phyloP scores from a whole-genome alignment of 2,329 filamentous ascomycete species.

The Cryphonectria parasitica region DNA sequence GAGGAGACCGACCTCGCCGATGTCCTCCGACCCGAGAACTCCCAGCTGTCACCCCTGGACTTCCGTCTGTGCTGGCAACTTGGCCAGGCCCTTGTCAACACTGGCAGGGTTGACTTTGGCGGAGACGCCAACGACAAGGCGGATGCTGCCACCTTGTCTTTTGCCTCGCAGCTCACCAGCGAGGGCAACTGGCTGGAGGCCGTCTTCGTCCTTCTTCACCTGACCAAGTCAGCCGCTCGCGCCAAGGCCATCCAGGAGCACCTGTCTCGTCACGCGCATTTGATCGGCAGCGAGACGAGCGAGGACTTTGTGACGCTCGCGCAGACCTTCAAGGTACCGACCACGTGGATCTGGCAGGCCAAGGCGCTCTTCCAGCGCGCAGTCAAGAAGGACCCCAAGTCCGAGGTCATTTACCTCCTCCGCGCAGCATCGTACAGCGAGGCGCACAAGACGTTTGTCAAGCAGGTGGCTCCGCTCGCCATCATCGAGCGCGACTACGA shows the following conservation, averaged over 20 bases:
- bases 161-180: slow-evolving; percentile 65
- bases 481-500: slow-evolving; percentile 83
- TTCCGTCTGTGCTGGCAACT: slow-evolving; percentile 85
- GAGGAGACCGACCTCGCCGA: slow-evolving; percentile 64
- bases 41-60: slow-evolving; percentile 74
- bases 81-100: slow-evolving; percentile 64
- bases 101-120: slow-evolving; percentile 56
- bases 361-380: slow-evolving; percentile 82
- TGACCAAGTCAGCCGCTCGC: slow-evolving; percentile 66
- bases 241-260: slow-evolving; percentile 72
- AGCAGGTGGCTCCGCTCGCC: slow-evolving; percentile 77
- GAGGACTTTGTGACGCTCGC: slow-evolving; percentile 63
- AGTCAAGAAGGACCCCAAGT: slow-evolving; percentile 67
- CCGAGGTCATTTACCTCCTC: slow-evolving; percentile 80
- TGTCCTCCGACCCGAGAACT: slow-evolving; percentile 75
- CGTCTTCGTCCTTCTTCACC: slow-evolving; percentile 76
- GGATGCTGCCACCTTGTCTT: slow-evolving; percentile 69
- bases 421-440: slow-evolving; percentile 75
- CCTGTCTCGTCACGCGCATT: slow-evolving; percentile 70
- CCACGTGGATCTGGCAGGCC: slow-evolving; percentile 82
- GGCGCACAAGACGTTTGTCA: slow-evolving; percentile 82
- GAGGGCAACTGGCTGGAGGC: slow-evolving; percentile 71
- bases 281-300: slow-evolving; percentile 63
- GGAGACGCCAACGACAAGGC: slow-evolving; percentile 61
- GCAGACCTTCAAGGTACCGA: slow-evolving; percentile 70